phyloP scores from a whole-genome alignment of 140 eudicot genomes.

The Flaveria floridana region DNA sequence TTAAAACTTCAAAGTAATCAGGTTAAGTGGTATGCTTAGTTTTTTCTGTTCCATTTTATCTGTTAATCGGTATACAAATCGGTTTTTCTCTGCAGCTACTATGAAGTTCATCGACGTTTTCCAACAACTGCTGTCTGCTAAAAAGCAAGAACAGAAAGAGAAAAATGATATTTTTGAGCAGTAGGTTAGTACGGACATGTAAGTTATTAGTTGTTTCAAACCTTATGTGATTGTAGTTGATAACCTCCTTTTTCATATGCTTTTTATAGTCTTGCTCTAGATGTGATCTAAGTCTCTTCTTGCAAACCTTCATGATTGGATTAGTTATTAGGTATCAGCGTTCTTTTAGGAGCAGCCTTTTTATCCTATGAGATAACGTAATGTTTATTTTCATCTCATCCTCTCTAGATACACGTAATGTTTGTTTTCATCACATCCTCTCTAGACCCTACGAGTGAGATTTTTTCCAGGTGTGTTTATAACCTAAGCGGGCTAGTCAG shows the following conservation, averaged over 20 bases:
- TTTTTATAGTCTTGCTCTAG: not conserved
- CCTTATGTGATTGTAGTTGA: not conserved
- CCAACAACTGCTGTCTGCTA: constrained; percentile 19
- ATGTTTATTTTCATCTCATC: too few relatives aligned
- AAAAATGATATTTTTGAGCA: constrained; percentile 16
- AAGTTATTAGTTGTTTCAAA: not conserved
- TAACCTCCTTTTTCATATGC: not conserved
- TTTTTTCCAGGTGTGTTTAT: too few relatives aligned
- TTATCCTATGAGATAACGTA: too few relatives aligned
- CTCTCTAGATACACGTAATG: too few relatives aligned
- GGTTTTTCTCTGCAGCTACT: constrained; percentile 22
- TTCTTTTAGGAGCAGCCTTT: too few relatives aligned
- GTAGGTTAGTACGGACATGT: constrained; percentile 22
- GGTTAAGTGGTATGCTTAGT: not conserved
- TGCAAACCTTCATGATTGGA: not conserved
- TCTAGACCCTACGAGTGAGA: too few relatives aligned
- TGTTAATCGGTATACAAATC: constrained; percentile 7
- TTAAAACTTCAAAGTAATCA: not conserved
- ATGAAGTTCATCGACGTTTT: constrained; percentile 2
- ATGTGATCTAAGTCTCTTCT: not conserved
- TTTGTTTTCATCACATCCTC: too few relatives aligned
- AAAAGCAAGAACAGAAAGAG: constrained; percentile 15
- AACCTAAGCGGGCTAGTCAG: too few relatives aligned
- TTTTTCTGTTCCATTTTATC: not conserved
- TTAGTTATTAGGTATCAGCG: not conserved